A percentile compares a stretch with the other conserved stretches of the same genome.
Conservation (phyloP, 2,329 filamentous ascomycete species). For the Fusarium sp. region DNA sequence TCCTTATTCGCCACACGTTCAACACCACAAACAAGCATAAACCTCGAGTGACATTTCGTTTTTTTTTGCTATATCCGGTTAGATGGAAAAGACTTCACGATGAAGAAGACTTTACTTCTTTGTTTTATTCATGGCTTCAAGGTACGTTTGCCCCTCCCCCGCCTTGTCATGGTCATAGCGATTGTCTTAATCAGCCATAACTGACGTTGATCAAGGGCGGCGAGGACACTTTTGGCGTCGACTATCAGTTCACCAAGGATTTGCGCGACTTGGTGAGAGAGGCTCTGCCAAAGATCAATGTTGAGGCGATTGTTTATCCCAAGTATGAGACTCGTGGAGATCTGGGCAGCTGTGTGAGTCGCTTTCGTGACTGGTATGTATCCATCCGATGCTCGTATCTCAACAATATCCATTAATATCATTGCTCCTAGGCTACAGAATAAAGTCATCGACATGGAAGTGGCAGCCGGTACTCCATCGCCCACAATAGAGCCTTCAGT, state of each 20-base stretch:
- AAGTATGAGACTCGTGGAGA: constrained; percentile 86
- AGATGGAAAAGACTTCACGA: constrained; percentile 37
- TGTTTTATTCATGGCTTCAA: constrained; percentile 94
- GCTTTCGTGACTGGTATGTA: constrained; percentile 78
- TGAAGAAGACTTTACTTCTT: constrained; percentile 81
- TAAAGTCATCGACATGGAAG: constrained; percentile 94
- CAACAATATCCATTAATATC: neutral
- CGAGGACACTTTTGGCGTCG: constrained; percentile 78
- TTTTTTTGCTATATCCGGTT: neutral
- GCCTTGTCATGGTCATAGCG: neutral
- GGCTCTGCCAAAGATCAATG: constrained; percentile 74
- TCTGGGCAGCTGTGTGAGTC: constrained; percentile 74
- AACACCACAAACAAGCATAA: constrained; percentile 3
- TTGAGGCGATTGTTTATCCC: constrained; percentile 78
- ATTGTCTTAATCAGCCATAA: neutral
- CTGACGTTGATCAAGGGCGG: constrained; percentile 66
- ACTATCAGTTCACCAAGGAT: constrained; percentile 76
- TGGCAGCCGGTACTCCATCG: constrained; percentile 80
- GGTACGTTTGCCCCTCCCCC: constrained; percentile 53
- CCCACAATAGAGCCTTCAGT: constrained; percentile 90
- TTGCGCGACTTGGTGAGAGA: constrained; percentile 72
- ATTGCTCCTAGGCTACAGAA: constrained; percentile 75
- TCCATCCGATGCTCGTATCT: neutral
- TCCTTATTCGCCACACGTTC: constrained; percentile 21
- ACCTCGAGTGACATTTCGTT: neutral